Base-by-base conservation (phyloP, 1,284 basidiomycete species). In the Cystobasidiaceae sp. region DNA sequence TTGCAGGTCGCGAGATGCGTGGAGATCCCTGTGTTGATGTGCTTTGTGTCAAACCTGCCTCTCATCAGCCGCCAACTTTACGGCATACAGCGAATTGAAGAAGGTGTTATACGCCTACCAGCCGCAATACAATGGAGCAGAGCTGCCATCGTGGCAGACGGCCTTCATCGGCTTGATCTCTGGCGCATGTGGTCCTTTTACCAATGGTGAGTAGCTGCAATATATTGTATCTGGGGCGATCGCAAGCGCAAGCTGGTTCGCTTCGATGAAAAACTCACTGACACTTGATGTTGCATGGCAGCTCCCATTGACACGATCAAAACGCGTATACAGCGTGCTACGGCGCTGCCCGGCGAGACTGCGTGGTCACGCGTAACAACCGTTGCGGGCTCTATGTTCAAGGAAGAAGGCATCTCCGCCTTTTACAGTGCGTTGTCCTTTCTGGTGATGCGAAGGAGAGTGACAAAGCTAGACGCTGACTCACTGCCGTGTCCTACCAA, bases 51-150 rank as follows among this genome's bases (percentile, higher is more conserved):
- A n/a, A n/a, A n/a, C n/a, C n/a, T n/a, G n/a, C n/a, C n/a, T n/a
- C n/a, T 46, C 54, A 19, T 15, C 67, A 78, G 91, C 92, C 72
- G 94, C 92, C 63, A 98, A 98, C 79, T 99, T 99, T 74, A 98
- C 94, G 4, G 92, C 90, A 41, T 99, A 98, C 81, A 94, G 97
- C 78, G 90, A 97, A 77, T 81, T 97, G 73, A 97, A 97, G 82
- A 88, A 87, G 75, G 73, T 86, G 62, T 66, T 55, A 88, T 89
- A 30, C 83, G 88, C 67, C 79, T 79, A 83, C 71, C 94, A 98
- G 77, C 92, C 92, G 13, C 83, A 87, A 43, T 78, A 77, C 9
- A 84, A 87, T 44, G 78, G 76, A 30, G 71, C 71, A 45, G 77
- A 75, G 62, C 82, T 99, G 59, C 96, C 94, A 1, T 90, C 89